Conservation (phyloP, 495 filamentous ascomycete species). For the Cryomyces minteri region DNA sequence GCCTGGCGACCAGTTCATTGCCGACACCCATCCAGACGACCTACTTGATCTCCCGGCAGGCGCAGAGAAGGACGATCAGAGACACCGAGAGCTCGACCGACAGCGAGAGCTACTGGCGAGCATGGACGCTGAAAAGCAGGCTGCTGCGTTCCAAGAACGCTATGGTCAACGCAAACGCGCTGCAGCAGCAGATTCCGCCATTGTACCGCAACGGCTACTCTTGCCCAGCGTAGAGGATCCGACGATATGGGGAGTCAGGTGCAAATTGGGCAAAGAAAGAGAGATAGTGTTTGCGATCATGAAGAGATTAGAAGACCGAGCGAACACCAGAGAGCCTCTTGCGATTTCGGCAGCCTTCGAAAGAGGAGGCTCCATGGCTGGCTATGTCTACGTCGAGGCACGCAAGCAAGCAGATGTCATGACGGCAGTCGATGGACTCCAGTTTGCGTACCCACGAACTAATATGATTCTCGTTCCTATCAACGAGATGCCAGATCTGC, state of each 20-base stretch:
- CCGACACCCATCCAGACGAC: slow-evolving; percentile 80
- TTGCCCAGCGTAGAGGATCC: slow-evolving; percentile 89
- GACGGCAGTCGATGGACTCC: slow-evolving; percentile 59
- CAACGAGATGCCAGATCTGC: slow-evolving; percentile 90
- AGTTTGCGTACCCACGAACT: slow-evolving; percentile 66
- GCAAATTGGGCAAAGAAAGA: slow-evolving; percentile 85
- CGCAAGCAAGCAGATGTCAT: slow-evolving; percentile 70
- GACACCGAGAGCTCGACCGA: slow-evolving; percentile 87
- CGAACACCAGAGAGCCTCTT: slow-evolving; percentile 53
- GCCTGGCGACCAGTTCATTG: slow-evolving; percentile 65
- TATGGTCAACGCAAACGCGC: slow-evolving; percentile 49
- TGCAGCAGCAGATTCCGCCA: slow-evolving; percentile 37
- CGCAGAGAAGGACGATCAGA: slow-evolving; percentile 70
- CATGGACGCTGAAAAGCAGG: slow-evolving; percentile 86
- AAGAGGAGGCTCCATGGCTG: slow-evolving; percentile 69
- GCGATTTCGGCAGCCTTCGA: slow-evolving; percentile 81
- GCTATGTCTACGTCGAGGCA: slow-evolving; percentile 91
- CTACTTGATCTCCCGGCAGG: slow-evolving; percentile 61
- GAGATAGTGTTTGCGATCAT: slow-evolving; percentile 75
- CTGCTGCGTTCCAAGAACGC: slow-evolving; percentile 63
- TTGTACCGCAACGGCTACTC: slow-evolving; percentile 74
- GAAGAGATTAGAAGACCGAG: slow-evolving; percentile 66
- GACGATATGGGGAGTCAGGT: slow-evolving; percentile 85
- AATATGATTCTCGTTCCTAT: slow-evolving; percentile 82
- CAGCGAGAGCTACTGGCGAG: slow-evolving; percentile 67